Percentiles rank a stretch among this genome's conserved stretches.
Conservation (phyloP, 2,329 filamentous ascomycete genomes). For the Fusarium neocosmosporiellum region DNA sequence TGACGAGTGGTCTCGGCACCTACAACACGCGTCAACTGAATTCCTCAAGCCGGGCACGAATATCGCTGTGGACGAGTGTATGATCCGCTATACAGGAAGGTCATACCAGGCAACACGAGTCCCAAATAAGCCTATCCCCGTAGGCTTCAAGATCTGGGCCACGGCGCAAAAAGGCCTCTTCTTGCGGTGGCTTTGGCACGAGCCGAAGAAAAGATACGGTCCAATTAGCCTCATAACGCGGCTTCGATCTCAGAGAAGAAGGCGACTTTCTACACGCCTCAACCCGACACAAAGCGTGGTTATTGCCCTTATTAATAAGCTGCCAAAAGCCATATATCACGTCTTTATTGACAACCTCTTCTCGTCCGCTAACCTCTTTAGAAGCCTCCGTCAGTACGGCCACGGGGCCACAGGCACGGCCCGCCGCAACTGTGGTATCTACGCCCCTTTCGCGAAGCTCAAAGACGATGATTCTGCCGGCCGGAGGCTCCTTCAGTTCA, state of each 20-base stretch:
- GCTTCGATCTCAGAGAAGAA: background rate
- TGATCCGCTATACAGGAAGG: background rate
- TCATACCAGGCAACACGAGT: background rate
- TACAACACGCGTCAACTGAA: background rate
- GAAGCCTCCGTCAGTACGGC: background rate
- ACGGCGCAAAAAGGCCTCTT: background rate
- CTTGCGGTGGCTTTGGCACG: background rate
- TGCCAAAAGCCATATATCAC: slow-evolving; percentile 17
- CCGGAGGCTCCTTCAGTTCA: background rate
- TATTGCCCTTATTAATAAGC: slow-evolving; percentile 18
- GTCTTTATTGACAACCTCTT: slow-evolving; percentile 26
- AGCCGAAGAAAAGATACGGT: background rate
- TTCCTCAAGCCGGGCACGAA: background rate
- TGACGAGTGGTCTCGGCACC: background rate
- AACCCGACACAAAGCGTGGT: slow-evolving; percentile 20
- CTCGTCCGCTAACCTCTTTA: slow-evolving; percentile 10
- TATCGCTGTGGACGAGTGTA: slow-evolving; percentile 2
- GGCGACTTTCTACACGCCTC: background rate
- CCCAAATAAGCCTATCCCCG: background rate
- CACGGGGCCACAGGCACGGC: slow-evolving; percentile 16
- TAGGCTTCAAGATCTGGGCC: slow-evolving; percentile 5
- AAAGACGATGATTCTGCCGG: slow-evolving; percentile 13
- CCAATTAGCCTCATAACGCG: background rate
- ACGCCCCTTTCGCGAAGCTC: background rate
- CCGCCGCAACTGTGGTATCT: slow-evolving; percentile 18